A percentile compares a stretch with the other conserved stretches of the same genome.
These are phyloP conservation scores for Talaromyces proteolyticus DNA, from an alignment of 495 filamentous ascomycete genomes.

Conservation along the genomic window DNA sequence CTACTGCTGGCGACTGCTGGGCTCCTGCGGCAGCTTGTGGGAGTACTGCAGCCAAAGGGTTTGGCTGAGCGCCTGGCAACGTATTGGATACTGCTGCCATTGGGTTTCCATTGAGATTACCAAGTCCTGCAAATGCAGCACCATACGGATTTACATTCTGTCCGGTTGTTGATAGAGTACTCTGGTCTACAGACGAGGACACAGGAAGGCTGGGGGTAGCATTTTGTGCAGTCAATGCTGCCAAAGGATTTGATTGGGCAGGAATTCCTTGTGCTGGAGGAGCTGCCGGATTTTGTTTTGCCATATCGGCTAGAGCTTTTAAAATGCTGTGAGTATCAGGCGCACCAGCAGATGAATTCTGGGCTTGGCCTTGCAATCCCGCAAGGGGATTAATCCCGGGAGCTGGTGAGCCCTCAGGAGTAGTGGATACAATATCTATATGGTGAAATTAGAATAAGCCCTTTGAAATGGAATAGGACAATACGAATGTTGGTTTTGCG, in stretches of 20 bases:
- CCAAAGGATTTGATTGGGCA: constrained; percentile 46
- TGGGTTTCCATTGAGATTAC: constrained; percentile 36
- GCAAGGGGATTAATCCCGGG: constrained; percentile 38
- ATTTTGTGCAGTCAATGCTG: constrained; percentile 47
- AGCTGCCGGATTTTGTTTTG: constrained; percentile 67
- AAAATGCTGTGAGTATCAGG: constrained; percentile 68
- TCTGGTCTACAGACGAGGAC: constrained; percentile 42
- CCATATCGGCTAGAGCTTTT: constrained; percentile 79
- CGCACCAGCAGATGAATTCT: constrained; percentile 26
- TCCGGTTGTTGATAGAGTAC: constrained; percentile 33
- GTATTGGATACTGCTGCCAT: constrained; percentile 37
- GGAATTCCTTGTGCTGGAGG: constrained; percentile 46
- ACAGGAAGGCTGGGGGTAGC: constrained; percentile 29
- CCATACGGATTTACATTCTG: constrained; percentile 57
- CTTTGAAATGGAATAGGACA: not conserved
- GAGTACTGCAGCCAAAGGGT: constrained; percentile 42
- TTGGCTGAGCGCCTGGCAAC: constrained; percentile 28
- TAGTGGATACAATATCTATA: constrained; percentile 64
- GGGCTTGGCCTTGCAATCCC: not conserved
- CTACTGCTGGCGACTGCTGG: constrained; percentile 24
- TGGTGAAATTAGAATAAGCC: constrained; percentile 23
- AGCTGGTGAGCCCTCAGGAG: constrained; percentile 73
- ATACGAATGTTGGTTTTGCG: not conserved
- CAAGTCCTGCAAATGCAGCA: constrained; percentile 41
- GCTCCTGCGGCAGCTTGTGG: constrained; percentile 36